Conservation (phyloP, 148 eudicot genomes). For the Vaccinium macrocarpon region DNA sequence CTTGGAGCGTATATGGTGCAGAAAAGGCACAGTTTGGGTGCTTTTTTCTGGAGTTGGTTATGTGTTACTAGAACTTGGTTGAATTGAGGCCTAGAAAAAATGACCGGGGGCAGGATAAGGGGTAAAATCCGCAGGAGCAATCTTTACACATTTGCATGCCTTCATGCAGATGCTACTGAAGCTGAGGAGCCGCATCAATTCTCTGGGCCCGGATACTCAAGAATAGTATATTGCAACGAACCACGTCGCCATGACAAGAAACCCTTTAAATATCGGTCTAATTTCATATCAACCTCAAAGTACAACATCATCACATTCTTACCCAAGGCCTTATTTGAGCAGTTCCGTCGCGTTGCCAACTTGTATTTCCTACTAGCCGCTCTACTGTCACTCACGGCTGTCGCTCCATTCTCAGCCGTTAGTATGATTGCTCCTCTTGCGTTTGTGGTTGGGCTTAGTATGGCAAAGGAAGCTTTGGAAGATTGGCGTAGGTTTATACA, state of each 20-base stretch:
- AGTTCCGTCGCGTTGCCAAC: slow-evolving; percentile 94
- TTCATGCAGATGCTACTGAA: slow-evolving; percentile 23
- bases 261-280: slow-evolving; percentile 62
- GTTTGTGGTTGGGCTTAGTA: slow-evolving; percentile 89
- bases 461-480: slow-evolving; percentile 94
- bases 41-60: slow-evolving; percentile 6
- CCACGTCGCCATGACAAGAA: slow-evolving; percentile 56
- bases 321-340: slow-evolving; percentile 92
- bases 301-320: slow-evolving; percentile 67
- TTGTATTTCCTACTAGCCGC: slow-evolving; percentile 87
- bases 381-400: slow-evolving; percentile 59
- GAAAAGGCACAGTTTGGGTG: neutral
- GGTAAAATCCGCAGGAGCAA: slow-evolving; percentile 60
- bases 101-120: slow-evolving; percentile 72
- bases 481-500: slow-evolving; percentile 94
- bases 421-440: slow-evolving; percentile 95
- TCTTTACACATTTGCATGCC: slow-evolving; percentile 75
- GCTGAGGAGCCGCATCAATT: slow-evolving; percentile 38
- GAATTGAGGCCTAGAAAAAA: slow-evolving; percentile 30
- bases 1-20: neutral
- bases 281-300: slow-evolving; percentile 86
- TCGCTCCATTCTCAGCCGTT: slow-evolving; percentile 71
- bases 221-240: slow-evolving; percentile 72
- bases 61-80: slow-evolving; percentile 14
- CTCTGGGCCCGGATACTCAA: slow-evolving; percentile 66